Base-by-base conservation (phyloP, 208 protist genomes). In the Blastocrithidia nonstop region DNA sequence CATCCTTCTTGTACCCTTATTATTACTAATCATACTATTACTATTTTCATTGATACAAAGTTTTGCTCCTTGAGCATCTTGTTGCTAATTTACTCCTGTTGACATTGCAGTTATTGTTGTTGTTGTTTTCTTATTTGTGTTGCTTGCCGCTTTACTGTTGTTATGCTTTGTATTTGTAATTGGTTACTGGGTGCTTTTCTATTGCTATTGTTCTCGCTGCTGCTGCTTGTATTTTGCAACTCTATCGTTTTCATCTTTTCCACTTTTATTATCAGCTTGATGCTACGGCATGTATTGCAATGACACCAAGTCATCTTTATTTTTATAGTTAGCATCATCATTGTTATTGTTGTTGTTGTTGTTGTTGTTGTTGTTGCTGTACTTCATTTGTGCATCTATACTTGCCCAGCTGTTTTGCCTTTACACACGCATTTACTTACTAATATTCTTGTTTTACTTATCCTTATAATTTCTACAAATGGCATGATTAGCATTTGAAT, bases 121-220 rank as follows among this genome's bases (percentile, higher is more conserved):
- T n/a, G 11, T 35, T n/a, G 11, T 35, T 11, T 1, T 9, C 19
- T 11, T 37, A 24, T n/a, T 11, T 23, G n/a, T 17, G 6, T 17
- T 6, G 15, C 16, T 26, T 36, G 33, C 40, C n/a, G 42, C 36
- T 33, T 35, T n/a, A n/a, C 29, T 35, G 29, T 35, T 35, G 29
- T n/a, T 35, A n/a, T 15, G 11, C 11, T 35, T n/a, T 15, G 11
- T n/a, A 15, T 35, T 35, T 35, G 29, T n/a, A 35, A 11, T 15
- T 11, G 11, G 29, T 35, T n/a, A n/a, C 11, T 35, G 29, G 29
- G 11, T 35, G 29, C 29, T n/a, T 11, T n/a, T 11, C n/a, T n/a
- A n/a, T 35, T n/a, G 29, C 29, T 15, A 11, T 11, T n/a, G 29
- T n/a, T 11, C 29, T 35, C 29, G 29, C 11, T n/a, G 29, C 11